These are phyloP conservation scores for Ophiocordyceps polyrhachis-furcata DNA, from an alignment of 2,329 filamentous ascomycete genomes.

Conservation along the genomic window DNA sequence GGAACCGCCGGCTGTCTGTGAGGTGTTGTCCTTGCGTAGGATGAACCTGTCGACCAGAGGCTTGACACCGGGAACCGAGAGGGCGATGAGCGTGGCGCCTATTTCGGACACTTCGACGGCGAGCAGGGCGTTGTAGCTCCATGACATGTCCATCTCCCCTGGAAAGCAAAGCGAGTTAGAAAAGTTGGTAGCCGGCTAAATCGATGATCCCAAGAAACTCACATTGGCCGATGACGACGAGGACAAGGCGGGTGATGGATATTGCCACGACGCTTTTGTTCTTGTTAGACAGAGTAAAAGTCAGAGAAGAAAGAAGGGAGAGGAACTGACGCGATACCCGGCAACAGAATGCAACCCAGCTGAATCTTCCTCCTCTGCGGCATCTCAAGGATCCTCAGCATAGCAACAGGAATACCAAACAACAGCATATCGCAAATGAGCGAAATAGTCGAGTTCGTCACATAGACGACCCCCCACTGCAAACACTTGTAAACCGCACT, in stretches of 20 bases:
- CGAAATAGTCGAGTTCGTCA: conserved; percentile 26
- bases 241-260: conserved; percentile 24
- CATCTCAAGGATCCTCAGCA: conserved; percentile 26
- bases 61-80: conserved; percentile 31
- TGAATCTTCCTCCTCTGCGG: conserved; percentile 24
- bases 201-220: not conserved
- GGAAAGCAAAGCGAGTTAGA: not conserved
- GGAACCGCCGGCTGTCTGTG: conserved; percentile 6
- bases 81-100: conserved; percentile 27
- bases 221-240: conserved; percentile 27
- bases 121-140: conserved; percentile 31
- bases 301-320: not conserved
- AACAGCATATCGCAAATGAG: conserved; percentile 29
- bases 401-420: conserved; percentile 28
- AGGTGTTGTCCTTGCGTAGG: conserved; percentile 8
- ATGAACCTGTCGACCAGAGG: conserved; percentile 22
- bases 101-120: conserved; percentile 31
- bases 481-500: conserved; percentile 23
- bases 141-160: conserved; percentile 25
- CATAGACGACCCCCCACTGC: conserved; percentile 31
- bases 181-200: not conserved
- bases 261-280: conserved; percentile 27
- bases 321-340: conserved; percentile 24
- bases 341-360: conserved; percentile 26
- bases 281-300: not conserved